A percentile compares a stretch with the other conserved stretches of the same genome.
phyloP scores from a whole-genome alignment of 75 land plant genomes.

The Gnetum montanum region DNA sequence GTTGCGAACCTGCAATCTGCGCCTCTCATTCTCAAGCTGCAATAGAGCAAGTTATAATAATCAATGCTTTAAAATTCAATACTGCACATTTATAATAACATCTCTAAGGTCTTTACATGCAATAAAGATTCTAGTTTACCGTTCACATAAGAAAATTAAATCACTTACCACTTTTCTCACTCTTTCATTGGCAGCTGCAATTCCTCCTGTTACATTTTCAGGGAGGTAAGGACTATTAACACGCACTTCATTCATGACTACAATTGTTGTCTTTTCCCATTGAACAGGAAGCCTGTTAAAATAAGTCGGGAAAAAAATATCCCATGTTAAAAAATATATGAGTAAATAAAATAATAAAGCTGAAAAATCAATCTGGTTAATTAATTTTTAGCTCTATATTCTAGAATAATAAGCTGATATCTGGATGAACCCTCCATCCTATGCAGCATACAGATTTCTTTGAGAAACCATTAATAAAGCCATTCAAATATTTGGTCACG shows the following conservation, averaged over 20 bases:
- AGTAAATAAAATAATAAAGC: too few species aligned
- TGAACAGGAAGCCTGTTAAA: constrained; percentile 98
- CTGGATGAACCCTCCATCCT: too few species aligned
- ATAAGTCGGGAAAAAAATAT: too few species aligned
- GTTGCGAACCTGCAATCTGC: constrained; percentile 55
- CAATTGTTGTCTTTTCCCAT: constrained; percentile 87
- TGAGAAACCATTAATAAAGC: too few species aligned
- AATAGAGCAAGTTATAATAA: constrained; percentile 1
- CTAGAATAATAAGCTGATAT: too few species aligned
- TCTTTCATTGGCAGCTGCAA: constrained; percentile 91
- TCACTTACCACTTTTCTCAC: constrained; percentile 94
- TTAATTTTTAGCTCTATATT: too few species aligned
- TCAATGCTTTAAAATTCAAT: neutral
- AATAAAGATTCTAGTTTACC: neutral
- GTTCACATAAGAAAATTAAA: neutral
- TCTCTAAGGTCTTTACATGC: neutral
- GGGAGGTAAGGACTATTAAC: constrained; percentile 92
- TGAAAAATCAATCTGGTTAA: too few species aligned
- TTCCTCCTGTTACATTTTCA: constrained; percentile 87
- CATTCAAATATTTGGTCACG: too few species aligned
- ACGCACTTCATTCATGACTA: constrained; percentile 93
- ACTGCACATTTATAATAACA: neutral
- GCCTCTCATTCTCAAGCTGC: constrained; percentile 82
- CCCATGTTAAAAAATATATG: too few species aligned
- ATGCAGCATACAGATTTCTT: too few species aligned